A percentile compares a stretch with the other conserved stretches of the same genome.
These are phyloP conservation scores for Pezicula radicicola DNA, from an alignment of 2,329 filamentous ascomycete species.

Conservation along the genomic window DNA sequence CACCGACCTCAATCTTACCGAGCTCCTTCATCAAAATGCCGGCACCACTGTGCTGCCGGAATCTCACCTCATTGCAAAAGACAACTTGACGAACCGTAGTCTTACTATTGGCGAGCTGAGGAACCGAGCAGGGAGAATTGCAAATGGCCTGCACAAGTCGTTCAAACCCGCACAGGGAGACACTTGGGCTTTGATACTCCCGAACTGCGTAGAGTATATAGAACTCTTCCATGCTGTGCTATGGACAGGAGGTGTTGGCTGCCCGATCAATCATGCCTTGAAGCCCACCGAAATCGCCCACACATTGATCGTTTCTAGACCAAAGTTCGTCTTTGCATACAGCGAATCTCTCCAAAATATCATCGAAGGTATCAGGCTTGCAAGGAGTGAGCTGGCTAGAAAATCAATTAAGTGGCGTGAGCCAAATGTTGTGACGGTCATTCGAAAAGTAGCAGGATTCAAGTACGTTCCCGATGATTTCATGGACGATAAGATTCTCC, in stretches of 20 bases:
- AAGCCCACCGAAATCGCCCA: conserved; percentile 38
- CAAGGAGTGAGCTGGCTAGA: conserved; percentile 20
- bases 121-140: conserved; percentile 36
- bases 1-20: conserved; percentile 37
- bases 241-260: conserved; percentile 37
- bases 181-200: conserved; percentile 40
- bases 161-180: conserved; percentile 32
- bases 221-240: conserved; percentile 39
- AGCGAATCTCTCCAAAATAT: conserved; percentile 28
- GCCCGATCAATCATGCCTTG: conserved; percentile 37
- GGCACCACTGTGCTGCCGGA: conserved; percentile 33
- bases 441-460: conserved; percentile 19
- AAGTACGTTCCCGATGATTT: conserved; percentile 33
- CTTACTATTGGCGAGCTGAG: conserved; percentile 41
- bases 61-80: conserved; percentile 39
- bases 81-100: conserved; percentile 41
- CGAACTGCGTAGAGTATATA: conserved; percentile 42
- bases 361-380: conserved; percentile 30
- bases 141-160: conserved; percentile 32
- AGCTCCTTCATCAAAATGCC: conserved; percentile 35
- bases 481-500: conserved; percentile 24
- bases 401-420: conserved; percentile 29
- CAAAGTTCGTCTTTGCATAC: conserved; percentile 38
- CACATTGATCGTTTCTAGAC: conserved; percentile 37
- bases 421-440: conserved; percentile 33